Base-by-base conservation (phyloP, 2,329 filamentous ascomycete genomes). In the Plectosphaerella cucumerina region DNA sequence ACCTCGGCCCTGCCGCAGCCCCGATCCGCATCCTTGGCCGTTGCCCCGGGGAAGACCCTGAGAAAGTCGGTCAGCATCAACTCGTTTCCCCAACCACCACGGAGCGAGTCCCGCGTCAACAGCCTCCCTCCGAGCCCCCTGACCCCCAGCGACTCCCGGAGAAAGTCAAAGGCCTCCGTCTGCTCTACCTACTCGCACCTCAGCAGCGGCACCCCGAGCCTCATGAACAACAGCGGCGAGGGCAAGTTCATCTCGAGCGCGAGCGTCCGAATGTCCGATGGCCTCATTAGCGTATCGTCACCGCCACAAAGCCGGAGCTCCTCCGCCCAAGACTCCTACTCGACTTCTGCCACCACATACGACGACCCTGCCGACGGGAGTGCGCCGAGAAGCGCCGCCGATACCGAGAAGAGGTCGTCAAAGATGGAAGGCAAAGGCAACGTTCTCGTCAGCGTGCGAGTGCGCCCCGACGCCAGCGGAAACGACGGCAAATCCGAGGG, bases 11-110 rank as follows among this genome's bases (percentile, higher is more conserved):
- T 86, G 11, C 78, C 82, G 5, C 75, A 81, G 15, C 73, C 81
- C 17, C 81, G 80, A 53, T 74, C 79, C 2, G 69, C 76, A 6
- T 76, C 82, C 9, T 74, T 73, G 34, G 70, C 83, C 14, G 84
- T 81, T 55, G 73, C 74, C 31, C 74, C 81, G 5, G 82, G 84
- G 22, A 92, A 86, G 67, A 83, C 85, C 1, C 70, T 97, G 50
- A 84, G 91, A 55, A 95, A 95, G 70, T 89, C 89, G 1, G 87
- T 96, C 62, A 97, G 92, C 76, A 96, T 97, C 63, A 93, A 92
- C 64, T 86, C 90, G 1, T 97, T 97, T 63, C 93, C 93, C 26
- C 89, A 96, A 57, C 93, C 93, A 14, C 93, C 93, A 14, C 85
- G 85, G 58, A 82, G 84, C 45, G 78, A 80, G 49, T 77, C 71